A percentile compares a stretch with the other conserved stretches of the same genome.
Conservation (phyloP, 2,329 filamentous ascomycete genomes). For the Meredithiella fracta region DNA sequence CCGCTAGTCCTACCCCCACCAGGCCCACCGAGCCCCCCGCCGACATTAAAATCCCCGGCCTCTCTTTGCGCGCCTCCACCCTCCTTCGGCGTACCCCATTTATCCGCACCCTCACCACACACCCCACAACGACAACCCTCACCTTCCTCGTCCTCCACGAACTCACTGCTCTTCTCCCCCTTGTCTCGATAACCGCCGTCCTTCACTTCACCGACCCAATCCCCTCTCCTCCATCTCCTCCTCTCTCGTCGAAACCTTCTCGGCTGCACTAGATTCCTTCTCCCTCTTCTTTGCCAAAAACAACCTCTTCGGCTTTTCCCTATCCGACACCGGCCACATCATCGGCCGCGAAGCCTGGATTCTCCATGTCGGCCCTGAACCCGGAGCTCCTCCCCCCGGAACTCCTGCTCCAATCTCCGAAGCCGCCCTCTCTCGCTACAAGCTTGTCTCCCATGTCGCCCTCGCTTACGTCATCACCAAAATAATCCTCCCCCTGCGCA, state of each 20-base stretch:
- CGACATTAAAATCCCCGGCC: not conserved
- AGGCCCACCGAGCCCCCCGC: not conserved
- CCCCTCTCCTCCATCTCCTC: conserved; percentile 34
- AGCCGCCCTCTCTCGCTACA: conserved; percentile 27
- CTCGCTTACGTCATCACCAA: conserved; percentile 88
- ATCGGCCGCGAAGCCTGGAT: conserved; percentile 16
- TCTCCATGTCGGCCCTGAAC: conserved; percentile 18
- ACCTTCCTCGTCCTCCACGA: conserved; percentile 88
- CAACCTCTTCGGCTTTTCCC: conserved; percentile 55
- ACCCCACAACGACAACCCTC: conserved; percentile 66
- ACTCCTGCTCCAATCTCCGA: conserved; percentile 16
- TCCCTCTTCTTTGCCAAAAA: conserved; percentile 62
- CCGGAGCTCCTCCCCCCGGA: conserved; percentile 15
- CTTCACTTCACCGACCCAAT: conserved; percentile 72
- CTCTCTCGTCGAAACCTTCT: conserved; percentile 34
- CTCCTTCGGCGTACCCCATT: conserved; percentile 28
- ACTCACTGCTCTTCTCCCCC: conserved; percentile 67
- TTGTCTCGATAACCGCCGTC: conserved; percentile 54
- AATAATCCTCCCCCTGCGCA: conserved; percentile 58
- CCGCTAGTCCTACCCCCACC: conserved; percentile 64
- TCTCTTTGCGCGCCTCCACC: not conserved
- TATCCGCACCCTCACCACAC: conserved; percentile 51
- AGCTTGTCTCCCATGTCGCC: conserved; percentile 53
- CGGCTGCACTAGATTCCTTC: conserved; percentile 54
- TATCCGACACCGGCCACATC: conserved; percentile 23